Conservation (phyloP, 495 filamentous ascomycete genomes). For the Sphaerosporella brunnea region DNA sequence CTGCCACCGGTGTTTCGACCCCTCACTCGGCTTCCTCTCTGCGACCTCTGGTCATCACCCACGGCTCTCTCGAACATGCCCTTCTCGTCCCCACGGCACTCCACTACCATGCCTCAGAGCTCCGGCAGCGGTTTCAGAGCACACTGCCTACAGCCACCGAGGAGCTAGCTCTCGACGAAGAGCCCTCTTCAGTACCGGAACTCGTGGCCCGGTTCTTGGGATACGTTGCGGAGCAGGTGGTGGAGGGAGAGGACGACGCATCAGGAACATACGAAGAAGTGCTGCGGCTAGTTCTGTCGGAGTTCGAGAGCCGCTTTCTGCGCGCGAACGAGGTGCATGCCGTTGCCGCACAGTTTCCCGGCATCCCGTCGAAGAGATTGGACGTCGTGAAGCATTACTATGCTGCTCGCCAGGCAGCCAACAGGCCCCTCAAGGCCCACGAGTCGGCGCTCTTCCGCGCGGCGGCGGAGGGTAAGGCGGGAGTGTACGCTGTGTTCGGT, state of each 20-base stretch:
- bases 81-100: constrained; percentile 85
- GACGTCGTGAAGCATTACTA: constrained; percentile 79
- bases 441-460: constrained; percentile 85
- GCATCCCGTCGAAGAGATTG: constrained; percentile 76
- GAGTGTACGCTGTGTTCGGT: constrained; percentile 81
- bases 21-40: constrained; percentile 76
- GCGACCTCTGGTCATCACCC: constrained; percentile 69
- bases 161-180: constrained; percentile 91
- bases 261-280: constrained; percentile 74
- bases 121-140: constrained; percentile 69
- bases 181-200: constrained; percentile 82
- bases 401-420: constrained; percentile 62
- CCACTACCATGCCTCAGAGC: constrained; percentile 86
- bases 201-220: constrained; percentile 84
- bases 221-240: constrained; percentile 66
- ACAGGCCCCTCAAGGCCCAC: constrained; percentile 67
- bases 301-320: constrained; percentile 90
- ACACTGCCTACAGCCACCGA: constrained; percentile 81
- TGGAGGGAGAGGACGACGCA: constrained; percentile 75
- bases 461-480: constrained; percentile 57
- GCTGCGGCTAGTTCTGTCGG: constrained; percentile 70
- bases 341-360: constrained; percentile 62
- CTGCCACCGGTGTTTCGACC: constrained; percentile 84
- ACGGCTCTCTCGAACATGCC: constrained; percentile 87
- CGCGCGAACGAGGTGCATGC: constrained; percentile 93